phyloP scores from a whole-genome alignment of 306 rosid genomes.

The Lathyrus aphaca region DNA sequence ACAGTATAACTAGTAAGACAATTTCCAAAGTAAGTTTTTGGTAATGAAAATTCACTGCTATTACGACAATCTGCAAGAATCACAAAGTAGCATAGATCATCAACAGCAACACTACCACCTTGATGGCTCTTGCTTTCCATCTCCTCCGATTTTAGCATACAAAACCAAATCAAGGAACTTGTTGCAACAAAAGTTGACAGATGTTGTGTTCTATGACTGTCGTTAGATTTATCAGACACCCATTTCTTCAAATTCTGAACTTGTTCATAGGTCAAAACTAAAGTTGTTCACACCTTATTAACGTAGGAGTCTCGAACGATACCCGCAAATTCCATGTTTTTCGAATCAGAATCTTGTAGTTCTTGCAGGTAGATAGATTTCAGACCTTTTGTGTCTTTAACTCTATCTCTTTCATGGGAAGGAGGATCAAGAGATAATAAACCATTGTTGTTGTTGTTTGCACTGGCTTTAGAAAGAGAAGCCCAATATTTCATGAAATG shows the following conservation, averaged over 20 bases:
- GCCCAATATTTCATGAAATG: conserved; percentile 50
- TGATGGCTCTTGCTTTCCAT: neutral
- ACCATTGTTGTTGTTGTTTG: neutral
- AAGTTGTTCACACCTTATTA: conserved; percentile 30
- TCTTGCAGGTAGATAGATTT: neutral
- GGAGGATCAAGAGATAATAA: conserved; percentile 30
- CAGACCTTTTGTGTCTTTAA: conserved; percentile 41
- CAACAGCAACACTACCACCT: conserved; percentile 15
- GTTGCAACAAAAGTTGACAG: conserved; percentile 46
- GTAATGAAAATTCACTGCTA: conserved; percentile 33
- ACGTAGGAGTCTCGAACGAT: neutral
- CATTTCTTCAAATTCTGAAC: conserved; percentile 34
- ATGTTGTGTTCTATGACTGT: neutral
- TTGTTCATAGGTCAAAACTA: conserved; percentile 13
- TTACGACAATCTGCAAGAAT: conserved; percentile 55
- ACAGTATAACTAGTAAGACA: conserved; percentile 23
- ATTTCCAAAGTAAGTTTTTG: conserved; percentile 53
- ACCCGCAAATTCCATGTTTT: neutral
- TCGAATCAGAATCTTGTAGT: neutral
- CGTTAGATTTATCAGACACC: neutral
- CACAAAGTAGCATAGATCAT: conserved; percentile 32
- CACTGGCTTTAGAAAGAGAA: conserved; percentile 33
- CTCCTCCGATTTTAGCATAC: conserved; percentile 30
- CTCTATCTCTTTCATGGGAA: conserved; percentile 20
- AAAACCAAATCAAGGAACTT: conserved; percentile 47